phyloP scores from a whole-genome alignment of 2,329 filamentous ascomycete species.

The Fusarium clavum region DNA sequence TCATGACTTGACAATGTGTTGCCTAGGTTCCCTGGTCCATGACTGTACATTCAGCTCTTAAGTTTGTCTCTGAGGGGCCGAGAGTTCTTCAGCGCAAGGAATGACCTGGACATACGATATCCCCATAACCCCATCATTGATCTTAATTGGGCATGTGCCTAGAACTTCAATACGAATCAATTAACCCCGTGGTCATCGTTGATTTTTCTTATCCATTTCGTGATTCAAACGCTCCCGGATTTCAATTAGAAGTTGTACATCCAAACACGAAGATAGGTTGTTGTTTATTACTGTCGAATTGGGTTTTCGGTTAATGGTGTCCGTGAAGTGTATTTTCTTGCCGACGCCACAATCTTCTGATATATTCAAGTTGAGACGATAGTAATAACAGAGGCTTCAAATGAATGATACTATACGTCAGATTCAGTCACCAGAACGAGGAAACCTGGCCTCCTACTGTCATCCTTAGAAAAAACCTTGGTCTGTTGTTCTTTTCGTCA shows the following conservation, averaged over 20 bases:
- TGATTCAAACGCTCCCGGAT: neutral
- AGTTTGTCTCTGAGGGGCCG: neutral
- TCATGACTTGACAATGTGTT: conserved; percentile 14
- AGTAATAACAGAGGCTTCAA: neutral
- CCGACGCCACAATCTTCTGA: neutral
- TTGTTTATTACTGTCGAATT: neutral
- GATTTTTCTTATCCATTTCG: neutral
- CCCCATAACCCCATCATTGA: neutral
- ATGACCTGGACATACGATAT: neutral
- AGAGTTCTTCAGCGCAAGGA: conserved; percentile 23
- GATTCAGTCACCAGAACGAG: neutral
- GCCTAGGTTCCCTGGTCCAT: conserved; percentile 30
- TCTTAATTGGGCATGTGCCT: neutral
- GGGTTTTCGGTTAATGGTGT: neutral
- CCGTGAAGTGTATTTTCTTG: neutral
- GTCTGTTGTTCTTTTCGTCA: neutral
- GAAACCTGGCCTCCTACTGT: neutral
- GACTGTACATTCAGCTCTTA: conserved; percentile 14
- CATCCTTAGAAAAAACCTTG: neutral
- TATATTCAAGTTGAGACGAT: neutral
- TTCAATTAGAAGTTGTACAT: neutral
- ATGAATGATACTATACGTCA: neutral
- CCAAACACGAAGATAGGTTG: neutral
- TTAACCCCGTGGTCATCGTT: neutral
- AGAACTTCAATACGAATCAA: neutral